Base-by-base conservation (phyloP, 148 eudicot species). In the Vaccinium vitisidaea region DNA sequence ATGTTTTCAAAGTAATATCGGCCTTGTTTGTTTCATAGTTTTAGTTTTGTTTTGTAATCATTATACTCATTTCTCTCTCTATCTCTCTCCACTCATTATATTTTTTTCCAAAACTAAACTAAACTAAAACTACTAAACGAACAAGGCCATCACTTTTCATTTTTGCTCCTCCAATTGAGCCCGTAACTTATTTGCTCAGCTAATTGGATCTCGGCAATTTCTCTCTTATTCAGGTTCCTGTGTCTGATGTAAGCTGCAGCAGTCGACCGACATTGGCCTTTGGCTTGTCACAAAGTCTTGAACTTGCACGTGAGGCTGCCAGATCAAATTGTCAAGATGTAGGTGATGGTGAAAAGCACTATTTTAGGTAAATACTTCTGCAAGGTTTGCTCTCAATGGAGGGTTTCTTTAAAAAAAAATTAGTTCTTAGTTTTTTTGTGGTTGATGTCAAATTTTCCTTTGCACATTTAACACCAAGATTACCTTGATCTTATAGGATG, bases 211-310 rank as follows among this genome's bases (percentile, higher is more conserved):
- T 59, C n/a, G 23, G 8, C 46, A 32, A 82, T 27, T 79, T 56
- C 65, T 78, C 32, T 77, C 18, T 19, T 75, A 10, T 87, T 81
- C 91, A 93, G 94, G 88, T 90, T 83, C 84, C 89, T 48, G 83
- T 75, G 83, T 85, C 91, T 83, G 93, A 90, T 89, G 89, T 80
- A 82, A 88, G 74, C 83, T 56, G 54, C 92, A 90, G 94, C 87
- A 80, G 84, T 85, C 92, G 76, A 85, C 92, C 88, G 52, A 94
- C 93, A 81, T 91, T 91, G 78, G 89, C 92, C 71, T 94, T 91
- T 86, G 91, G 93, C 55, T 85, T 87, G 80, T 86, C 87, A 50
- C 90, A 90, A 70, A 87, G 82, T 86, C 88, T 79, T 43, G 93
- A 92, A 84, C 85, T 83, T 87, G 89, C 87, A 52, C 50, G 84